phyloP scores from a whole-genome alignment of 2,329 filamentous ascomycete genomes.

The Calcarisporium arbuscula region DNA sequence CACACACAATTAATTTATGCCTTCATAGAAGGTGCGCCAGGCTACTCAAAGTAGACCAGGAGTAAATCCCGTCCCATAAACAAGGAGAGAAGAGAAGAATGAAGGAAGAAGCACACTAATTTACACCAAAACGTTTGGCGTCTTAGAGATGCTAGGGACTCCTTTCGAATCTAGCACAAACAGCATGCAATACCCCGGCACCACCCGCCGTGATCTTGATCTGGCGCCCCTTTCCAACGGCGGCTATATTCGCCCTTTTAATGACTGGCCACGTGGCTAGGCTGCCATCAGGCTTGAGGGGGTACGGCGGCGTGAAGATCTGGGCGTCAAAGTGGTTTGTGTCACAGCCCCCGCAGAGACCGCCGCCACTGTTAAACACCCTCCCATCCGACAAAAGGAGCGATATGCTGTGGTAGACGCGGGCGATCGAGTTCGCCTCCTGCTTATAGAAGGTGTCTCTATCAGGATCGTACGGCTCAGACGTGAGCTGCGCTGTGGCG shows the following conservation, averaged over 20 bases:
- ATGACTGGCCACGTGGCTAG: conserved; percentile 36
- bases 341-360: conserved; percentile 40
- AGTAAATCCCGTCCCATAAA: no score
- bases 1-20: no score
- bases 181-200: conserved; percentile 49
- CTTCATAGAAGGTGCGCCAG: no score
- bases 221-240: no score
- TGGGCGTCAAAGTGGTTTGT: conserved; percentile 48
- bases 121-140: conserved; percentile 23
- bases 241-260: conserved; percentile 17
- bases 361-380: conserved; percentile 45
- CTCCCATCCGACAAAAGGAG: conserved; percentile 44
- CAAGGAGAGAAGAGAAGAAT: no score
- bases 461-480: conserved; percentile 40
- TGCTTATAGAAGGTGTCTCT: conserved; percentile 32
- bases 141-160: conserved; percentile 39
- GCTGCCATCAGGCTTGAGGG: conserved; percentile 39
- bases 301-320: conserved; percentile 50
- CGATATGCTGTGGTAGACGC: conserved; percentile 44
- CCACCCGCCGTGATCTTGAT: conserved; percentile 17
- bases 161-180: conserved; percentile 41
- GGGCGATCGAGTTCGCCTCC: conserved; percentile 30
- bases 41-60: no score
- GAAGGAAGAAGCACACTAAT: no score
- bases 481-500: conserved; percentile 28